Percentiles rank a stretch among this genome's conserved stretches.
These are phyloP conservation scores for Xylona heveae DNA, from an alignment of 495 filamentous ascomycete species.

Conservation along the genomic window DNA sequence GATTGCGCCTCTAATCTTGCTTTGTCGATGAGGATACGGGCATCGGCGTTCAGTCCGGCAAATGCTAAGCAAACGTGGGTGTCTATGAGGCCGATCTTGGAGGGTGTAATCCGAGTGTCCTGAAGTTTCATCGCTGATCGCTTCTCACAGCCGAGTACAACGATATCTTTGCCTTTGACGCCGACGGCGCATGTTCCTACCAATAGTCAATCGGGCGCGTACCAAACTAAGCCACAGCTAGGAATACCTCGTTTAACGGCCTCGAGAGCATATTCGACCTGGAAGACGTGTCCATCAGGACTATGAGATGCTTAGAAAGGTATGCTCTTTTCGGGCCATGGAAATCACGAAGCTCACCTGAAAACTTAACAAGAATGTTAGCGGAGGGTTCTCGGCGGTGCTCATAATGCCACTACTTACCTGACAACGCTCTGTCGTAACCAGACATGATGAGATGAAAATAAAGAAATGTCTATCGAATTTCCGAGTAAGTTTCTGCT, in stretches of 20 bases:
- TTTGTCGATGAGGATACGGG: conserved; percentile 92
- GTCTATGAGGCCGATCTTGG: conserved; percentile 89
- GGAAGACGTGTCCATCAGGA: conserved; percentile 98
- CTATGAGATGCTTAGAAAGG: conserved; percentile 27
- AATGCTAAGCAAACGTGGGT: conserved; percentile 89
- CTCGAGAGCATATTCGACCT: conserved; percentile 98
- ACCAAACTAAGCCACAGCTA: neutral
- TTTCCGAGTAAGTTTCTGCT: too few relatives aligned
- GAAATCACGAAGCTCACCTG: conserved; percentile 25
- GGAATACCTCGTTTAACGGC: conserved; percentile 84
- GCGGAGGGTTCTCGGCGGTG: conserved; percentile 11
- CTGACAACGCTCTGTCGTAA: conserved; percentile 88
- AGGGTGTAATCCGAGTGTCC: conserved; percentile 96
- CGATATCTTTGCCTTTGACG: conserved; percentile 86
- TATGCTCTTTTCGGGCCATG: conserved; percentile 13
- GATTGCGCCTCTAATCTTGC: conserved; percentile 92
- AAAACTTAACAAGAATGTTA: conserved; percentile 28
- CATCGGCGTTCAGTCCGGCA: conserved; percentile 91
- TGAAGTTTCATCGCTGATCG: conserved; percentile 97
- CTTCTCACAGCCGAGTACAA: conserved; percentile 95
- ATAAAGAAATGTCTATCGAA: too few relatives aligned
- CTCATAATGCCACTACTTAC: conserved; percentile 32
- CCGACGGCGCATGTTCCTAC: conserved; percentile 92
- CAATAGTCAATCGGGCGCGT: conserved; percentile 4
- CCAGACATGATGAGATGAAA: too few relatives aligned